phyloP scores from a whole-genome alignment of 73 alveolate genomes.

The Paramecium bursaria region DNA sequence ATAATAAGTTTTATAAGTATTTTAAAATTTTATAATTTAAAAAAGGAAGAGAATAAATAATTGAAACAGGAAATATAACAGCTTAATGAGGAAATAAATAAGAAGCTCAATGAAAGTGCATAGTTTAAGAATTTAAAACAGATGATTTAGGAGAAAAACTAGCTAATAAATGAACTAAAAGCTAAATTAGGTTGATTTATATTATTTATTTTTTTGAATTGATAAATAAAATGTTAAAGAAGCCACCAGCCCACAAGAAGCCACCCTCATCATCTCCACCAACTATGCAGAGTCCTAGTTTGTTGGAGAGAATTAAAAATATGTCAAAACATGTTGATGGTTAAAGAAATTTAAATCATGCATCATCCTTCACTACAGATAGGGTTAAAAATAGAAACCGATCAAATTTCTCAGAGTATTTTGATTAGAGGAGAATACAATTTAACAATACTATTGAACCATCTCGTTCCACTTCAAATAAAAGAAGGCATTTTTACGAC shows the following conservation, averaged over 20 bases:
- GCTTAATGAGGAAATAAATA: background rate
- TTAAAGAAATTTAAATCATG: slow-evolving; percentile 1
- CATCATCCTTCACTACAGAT: slow-evolving; percentile 48
- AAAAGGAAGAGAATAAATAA: slow-evolving; percentile 3
- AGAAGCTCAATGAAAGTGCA: slow-evolving; percentile 28
- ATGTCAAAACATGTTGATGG: background rate
- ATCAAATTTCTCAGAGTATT: slow-evolving; percentile 44
- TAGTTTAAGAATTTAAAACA: slow-evolving; percentile 23
- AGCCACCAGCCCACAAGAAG: background rate
- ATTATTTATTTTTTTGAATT: no score
- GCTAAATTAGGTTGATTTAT: no score
- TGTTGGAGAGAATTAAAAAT: slow-evolving; percentile 25
- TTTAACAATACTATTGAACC: slow-evolving; percentile 14
- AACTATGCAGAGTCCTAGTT: background rate
- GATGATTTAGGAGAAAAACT: slow-evolving; percentile 43
- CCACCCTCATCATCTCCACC: slow-evolving; percentile 46
- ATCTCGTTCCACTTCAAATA: slow-evolving; percentile 23
- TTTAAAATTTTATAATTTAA: no score
- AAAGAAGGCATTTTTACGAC: slow-evolving; percentile 9
- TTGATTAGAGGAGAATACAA: slow-evolving; percentile 22
- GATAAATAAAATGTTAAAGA: no score
- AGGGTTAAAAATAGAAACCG: slow-evolving; percentile 51
- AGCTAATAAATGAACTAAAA: slow-evolving; percentile 25
- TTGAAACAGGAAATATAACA: slow-evolving; percentile 1
- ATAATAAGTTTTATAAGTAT: background rate